Evolutionary conservation across 2,329 filamentous ascomycete genomes (phyloP), one percentile per base, ranked within the genome.

Genomic region (Fusarium xyrophilum): DNA sequence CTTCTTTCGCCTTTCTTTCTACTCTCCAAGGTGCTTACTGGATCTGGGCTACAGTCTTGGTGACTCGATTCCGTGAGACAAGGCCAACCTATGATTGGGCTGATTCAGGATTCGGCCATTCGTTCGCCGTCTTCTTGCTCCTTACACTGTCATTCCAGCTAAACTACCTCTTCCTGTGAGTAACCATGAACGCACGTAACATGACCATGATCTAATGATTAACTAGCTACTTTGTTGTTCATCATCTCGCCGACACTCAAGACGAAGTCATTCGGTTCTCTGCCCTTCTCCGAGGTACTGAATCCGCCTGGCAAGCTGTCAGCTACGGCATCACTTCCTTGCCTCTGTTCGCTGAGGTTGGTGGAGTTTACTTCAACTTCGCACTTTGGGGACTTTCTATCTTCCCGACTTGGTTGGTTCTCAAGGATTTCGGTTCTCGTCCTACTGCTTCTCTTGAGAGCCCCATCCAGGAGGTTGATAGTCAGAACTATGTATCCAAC

Each of bases 241-340:
- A 87, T 7, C 89, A 91, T 69, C 75, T 93, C 5, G 88, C 91
- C 2, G 77, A 81, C 7, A 81, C 83, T 9, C 83, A 91, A 52
- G 82, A 84, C 27, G 87, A 93, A 68, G 84, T 92, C 3, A 85
- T 93, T 43, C 85, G 90, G 2, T 89, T 90, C 71, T 86, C 90
- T 0, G 89, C 88, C 1, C 77, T 93, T 15, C 80, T 93, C 5
- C 83, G 90, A 57, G 91, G 88, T 2, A 91, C 88, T 0, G 90
- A 93, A 77, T 91, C 89, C 3, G 91, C 89, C 1, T 90, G 88
- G 79, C 91, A 93, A 74, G 90, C 90, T 10, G 78, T 93, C 19
- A 91, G 88, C 71, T 93, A 93, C 63, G 91, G 90, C 0, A 76
- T 92, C 1, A 86, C 85, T 12, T 89, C 87, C 5, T 69, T 92